Percentiles rank a stretch among this genome's conserved stretches.
phyloP scores from a whole-genome alignment of 495 filamentous ascomycete species.

The Podospora sp. region DNA sequence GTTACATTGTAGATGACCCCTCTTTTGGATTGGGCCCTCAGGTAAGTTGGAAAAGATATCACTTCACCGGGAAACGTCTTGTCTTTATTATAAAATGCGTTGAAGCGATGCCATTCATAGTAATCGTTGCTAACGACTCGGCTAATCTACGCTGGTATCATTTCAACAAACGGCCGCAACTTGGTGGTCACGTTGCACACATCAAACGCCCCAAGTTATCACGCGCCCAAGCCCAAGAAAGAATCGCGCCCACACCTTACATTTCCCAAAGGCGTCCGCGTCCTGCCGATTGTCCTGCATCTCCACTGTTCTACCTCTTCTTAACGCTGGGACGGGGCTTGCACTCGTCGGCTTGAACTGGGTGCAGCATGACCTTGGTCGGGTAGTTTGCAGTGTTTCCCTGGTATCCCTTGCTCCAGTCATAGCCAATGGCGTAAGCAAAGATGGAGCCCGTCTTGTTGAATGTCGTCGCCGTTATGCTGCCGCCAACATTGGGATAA shows the following conservation, averaged over 20 bases:
- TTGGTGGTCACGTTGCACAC: not conserved
- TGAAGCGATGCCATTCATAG: too few species aligned
- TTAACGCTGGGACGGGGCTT: constrained; percentile 45
- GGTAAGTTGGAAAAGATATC: too few species aligned
- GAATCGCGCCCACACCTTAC: not conserved
- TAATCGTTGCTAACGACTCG: not conserved
- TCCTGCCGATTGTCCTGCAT: not conserved
- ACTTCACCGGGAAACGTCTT: too few species aligned
- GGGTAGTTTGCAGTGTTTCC: constrained; percentile 69
- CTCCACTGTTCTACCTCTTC: constrained; percentile 38
- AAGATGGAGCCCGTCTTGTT: constrained; percentile 82
- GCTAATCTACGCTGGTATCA: not conserved
- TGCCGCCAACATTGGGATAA: constrained; percentile 84
- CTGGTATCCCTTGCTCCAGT: constrained; percentile 92
- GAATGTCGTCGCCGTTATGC: constrained; percentile 82
- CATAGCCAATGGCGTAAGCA: constrained; percentile 90
- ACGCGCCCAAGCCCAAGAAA: not conserved
- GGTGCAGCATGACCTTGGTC: constrained; percentile 92
- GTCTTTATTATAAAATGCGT: too few species aligned
- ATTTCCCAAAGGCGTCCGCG: not conserved
- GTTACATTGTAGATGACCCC: too few species aligned
- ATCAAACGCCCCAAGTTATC: not conserved
- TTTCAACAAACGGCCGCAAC: not conserved
- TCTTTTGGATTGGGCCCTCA: too few species aligned
- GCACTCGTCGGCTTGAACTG: constrained; percentile 73